Base-by-base conservation (phyloP, 768 basidiomycete genomes). In the Melanogaster broomeanus region DNA sequence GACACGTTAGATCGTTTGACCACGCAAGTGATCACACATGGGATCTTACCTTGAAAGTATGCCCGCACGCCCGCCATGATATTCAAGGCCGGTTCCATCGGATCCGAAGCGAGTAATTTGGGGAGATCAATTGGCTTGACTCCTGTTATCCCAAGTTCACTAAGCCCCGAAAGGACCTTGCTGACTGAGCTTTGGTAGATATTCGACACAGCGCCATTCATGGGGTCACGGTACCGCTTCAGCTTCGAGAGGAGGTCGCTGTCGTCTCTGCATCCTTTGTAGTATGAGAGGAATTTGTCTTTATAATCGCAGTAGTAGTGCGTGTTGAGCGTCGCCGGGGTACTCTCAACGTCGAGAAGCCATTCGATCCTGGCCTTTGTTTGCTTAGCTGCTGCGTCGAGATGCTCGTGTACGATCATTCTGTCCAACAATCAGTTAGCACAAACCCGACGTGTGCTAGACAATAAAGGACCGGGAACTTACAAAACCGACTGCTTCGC, bases 41-140 rank as follows among this genome's bases (percentile, higher is more conserved):
- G 15, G 15, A 45, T 10, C 37, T 9, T 51, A 85, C 87, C 85
- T 73, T 87, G 83, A 63, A 87, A 87, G 55, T 87, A 87, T 0
- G 82, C 85, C 4, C 83, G 72, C 3, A 87, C 83, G 37, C 81
- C 76, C 0, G 83, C 83, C 84, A 88, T 87, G 56, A 88, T 84
- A 4, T 66, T 56, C 7, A 88, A 58, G 0, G 83, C 84, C 0
- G 77, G 76, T 42, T 81, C 81, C 73, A 77, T 77, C 9, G 67
- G 66, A 53, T 85, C 83, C 0, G 71, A 45, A 0, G 78, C 74
- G 1, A 81, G 66, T 2, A 86, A 63, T 55, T 75, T 81, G 0
- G 72, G 51, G 0, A 85, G 56, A 38, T 82, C 78, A 8, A 69
- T 65, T 0, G 76, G 62, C 30, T 70, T 68, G 5, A 70, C 71